Percentiles rank a stretch among this genome's conserved stretches.
phyloP scores from a whole-genome alignment of 352 stramenopile genomes.

The Plasmopara viticola region DNA sequence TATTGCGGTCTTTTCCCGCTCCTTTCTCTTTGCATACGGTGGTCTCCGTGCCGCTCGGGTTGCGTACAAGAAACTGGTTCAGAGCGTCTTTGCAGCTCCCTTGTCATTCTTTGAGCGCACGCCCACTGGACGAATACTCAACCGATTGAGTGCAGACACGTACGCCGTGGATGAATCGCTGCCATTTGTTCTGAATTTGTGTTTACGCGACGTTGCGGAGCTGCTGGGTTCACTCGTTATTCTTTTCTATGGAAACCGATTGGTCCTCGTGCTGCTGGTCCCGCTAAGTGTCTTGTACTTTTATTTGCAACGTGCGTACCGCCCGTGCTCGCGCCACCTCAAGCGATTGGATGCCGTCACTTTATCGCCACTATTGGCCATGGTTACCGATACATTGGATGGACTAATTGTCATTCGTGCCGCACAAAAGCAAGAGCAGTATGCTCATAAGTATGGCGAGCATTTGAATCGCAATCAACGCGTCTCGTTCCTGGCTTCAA shows the following conservation, averaged over 20 bases:
- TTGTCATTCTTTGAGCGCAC: constrained; percentile 69
- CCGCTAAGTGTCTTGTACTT: constrained; percentile 68
- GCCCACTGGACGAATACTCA: constrained; percentile 62
- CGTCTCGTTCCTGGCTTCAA: constrained; percentile 66
- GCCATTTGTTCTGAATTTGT: constrained; percentile 87
- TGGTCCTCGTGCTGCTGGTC: constrained; percentile 67
- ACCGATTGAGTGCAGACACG: constrained; percentile 73
- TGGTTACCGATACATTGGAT: constrained; percentile 73
- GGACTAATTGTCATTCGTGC: constrained; percentile 62
- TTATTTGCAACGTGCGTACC: constrained; percentile 53
- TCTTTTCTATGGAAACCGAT: constrained; percentile 72
- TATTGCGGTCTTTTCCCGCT: constrained; percentile 58
- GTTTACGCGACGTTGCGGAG: constrained; percentile 73
- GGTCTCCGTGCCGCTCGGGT: constrained; percentile 58
- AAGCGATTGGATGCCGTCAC: constrained; percentile 62
- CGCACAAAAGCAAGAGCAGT: constrained; percentile 38
- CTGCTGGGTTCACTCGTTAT: constrained; percentile 67
- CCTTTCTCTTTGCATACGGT: constrained; percentile 82
- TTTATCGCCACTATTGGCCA: constrained; percentile 65
- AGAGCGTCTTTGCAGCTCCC: constrained; percentile 45
- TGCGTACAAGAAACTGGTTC: constrained; percentile 54
- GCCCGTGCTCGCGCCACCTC: constrained; percentile 66
- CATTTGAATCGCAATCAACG: constrained; percentile 64
- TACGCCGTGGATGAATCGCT: constrained; percentile 83
- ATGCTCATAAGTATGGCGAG: constrained; percentile 31